Conservation (phyloP, 2,329 filamentous ascomycete species). For the Botrytis cinerea region DNA sequence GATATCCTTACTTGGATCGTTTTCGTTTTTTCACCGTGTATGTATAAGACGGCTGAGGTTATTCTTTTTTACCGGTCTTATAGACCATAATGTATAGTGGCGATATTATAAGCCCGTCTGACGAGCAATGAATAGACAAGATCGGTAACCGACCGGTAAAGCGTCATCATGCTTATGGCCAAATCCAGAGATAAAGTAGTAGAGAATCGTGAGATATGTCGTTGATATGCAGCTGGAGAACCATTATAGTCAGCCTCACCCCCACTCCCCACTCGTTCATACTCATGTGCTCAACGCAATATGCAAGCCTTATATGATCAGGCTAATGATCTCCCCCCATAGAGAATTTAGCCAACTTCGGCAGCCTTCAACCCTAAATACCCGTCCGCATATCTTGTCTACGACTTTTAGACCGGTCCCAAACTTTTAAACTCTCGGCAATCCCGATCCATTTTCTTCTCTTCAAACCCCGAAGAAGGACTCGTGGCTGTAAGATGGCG, state of each 20-base stretch:
- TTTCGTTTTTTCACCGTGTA: background rate
- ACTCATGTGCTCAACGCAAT: slow-evolving; percentile 13
- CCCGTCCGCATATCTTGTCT: background rate
- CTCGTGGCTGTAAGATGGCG: slow-evolving; percentile 22
- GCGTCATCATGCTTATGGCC: slow-evolving; percentile 10
- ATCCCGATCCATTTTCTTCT: background rate
- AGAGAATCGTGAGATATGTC: slow-evolving; percentile 11
- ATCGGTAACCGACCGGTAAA: background rate
- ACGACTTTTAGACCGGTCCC: background rate
- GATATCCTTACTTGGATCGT: background rate
- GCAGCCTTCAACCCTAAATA: background rate
- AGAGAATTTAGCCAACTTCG: background rate
- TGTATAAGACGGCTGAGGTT: background rate
- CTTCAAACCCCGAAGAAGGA: slow-evolving; percentile 7
- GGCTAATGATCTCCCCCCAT: slow-evolving; percentile 4
- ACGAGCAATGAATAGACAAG: background rate
- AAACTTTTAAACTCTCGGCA: background rate
- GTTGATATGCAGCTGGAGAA: slow-evolving; percentile 21
- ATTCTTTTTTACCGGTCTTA: background rate
- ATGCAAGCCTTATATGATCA: slow-evolving; percentile 19
- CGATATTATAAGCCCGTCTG: slow-evolving; percentile 8
- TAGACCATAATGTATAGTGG: background rate
- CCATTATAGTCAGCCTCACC: slow-evolving; percentile 21
- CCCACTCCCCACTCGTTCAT: slow-evolving; percentile 14
- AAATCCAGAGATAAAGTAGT: slow-evolving; percentile 14